Percentiles rank a stretch among this genome's conserved stretches.
Evolutionary conservation across 768 basidiomycete genomes (phyloP).

Genomic region (Hysterangium stoloniferum): DNA sequence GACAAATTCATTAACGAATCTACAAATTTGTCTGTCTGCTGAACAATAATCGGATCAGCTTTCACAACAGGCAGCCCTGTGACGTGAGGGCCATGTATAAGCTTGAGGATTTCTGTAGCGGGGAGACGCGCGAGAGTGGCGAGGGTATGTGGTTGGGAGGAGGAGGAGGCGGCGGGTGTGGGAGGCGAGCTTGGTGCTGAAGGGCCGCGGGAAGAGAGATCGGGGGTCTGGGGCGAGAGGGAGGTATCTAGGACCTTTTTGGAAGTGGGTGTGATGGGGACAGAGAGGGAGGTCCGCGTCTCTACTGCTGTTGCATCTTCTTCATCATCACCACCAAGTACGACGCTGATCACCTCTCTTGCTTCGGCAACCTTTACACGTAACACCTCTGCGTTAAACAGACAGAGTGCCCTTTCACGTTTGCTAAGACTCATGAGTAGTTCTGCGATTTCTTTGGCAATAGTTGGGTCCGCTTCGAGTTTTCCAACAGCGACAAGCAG

Average conservation of each 20-base stretch:
- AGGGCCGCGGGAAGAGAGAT: slow-evolving; percentile 64
- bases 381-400: slow-evolving; percentile 80
- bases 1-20: slow-evolving; percentile 51
- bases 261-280: slow-evolving; percentile 52
- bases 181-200: slow-evolving; percentile 64
- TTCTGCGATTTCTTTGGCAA: slow-evolving; percentile 61
- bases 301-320: slow-evolving; percentile 41
- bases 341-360: slow-evolving; percentile 63
- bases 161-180: slow-evolving; percentile 19
- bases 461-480: slow-evolving; percentile 47
- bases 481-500: slow-evolving; percentile 58
- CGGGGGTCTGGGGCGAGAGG: slow-evolving; percentile 64
- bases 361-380: slow-evolving; percentile 75
- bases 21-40: slow-evolving; percentile 67
- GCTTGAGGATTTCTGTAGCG: slow-evolving; percentile 63
- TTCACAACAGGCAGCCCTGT: slow-evolving; percentile 56
- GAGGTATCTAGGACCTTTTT: slow-evolving; percentile 40
- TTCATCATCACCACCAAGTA: slow-evolving; percentile 37
- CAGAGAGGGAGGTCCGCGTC: slow-evolving; percentile 29
- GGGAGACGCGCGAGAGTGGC: slow-evolving; percentile 64
- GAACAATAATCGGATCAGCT: slow-evolving; percentile 59
- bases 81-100: slow-evolving; percentile 44
- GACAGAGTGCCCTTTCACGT: slow-evolving; percentile 82
- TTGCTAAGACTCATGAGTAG: slow-evolving; percentile 82
- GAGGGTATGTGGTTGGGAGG: slow-evolving; percentile 53